Evolutionary conservation across 2,329 filamentous ascomycete species (phyloP).

Genomic region (Penicillium sp.): DNA sequence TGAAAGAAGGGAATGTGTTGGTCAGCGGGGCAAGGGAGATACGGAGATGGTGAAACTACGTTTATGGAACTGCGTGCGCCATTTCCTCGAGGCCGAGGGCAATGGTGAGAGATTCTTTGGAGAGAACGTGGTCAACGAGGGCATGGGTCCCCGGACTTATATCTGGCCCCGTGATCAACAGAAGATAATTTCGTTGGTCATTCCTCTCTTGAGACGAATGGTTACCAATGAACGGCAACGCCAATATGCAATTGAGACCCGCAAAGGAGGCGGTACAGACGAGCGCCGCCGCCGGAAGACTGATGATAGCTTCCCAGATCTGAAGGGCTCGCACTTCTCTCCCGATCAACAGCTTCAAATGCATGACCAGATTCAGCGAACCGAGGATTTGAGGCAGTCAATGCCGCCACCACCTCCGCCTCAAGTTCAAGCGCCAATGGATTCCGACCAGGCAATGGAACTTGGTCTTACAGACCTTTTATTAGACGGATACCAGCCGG

Average conservation of each 20-base stretch:
- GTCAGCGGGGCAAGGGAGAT: slow-evolving; percentile 55
- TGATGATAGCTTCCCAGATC: slow-evolving; percentile 32
- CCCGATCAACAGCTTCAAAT: slow-evolving; percentile 35
- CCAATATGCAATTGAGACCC: slow-evolving; percentile 56
- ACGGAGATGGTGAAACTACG: slow-evolving; percentile 57
- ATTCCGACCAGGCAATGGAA: slow-evolving; percentile 24
- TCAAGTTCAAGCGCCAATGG: slow-evolving; percentile 26
- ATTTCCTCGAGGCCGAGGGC: slow-evolving; percentile 53
- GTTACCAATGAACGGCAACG: slow-evolving; percentile 60
- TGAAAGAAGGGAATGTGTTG: slow-evolving; percentile 57
- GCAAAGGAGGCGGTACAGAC: slow-evolving; percentile 46
- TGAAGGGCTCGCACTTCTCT: slow-evolving; percentile 25
- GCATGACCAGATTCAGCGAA: slow-evolving; percentile 27
- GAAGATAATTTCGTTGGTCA: slow-evolving; percentile 57
- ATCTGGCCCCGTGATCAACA: slow-evolving; percentile 57
- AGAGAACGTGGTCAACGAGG: slow-evolving; percentile 45
- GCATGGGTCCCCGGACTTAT: slow-evolving; percentile 41
- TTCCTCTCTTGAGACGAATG: slow-evolving; percentile 57
- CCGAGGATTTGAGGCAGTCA: slow-evolving; percentile 22
- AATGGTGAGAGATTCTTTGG: slow-evolving; percentile 55
- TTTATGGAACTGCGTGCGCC: slow-evolving; percentile 56
- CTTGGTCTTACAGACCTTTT: slow-evolving; percentile 38
- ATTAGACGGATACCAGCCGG: slow-evolving; percentile 35
- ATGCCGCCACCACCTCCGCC: slow-evolving; percentile 25
- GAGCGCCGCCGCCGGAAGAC: slow-evolving; percentile 40